Conservation (phyloP, 2,329 filamentous ascomycete species). For the Capronia epimyces region DNA sequence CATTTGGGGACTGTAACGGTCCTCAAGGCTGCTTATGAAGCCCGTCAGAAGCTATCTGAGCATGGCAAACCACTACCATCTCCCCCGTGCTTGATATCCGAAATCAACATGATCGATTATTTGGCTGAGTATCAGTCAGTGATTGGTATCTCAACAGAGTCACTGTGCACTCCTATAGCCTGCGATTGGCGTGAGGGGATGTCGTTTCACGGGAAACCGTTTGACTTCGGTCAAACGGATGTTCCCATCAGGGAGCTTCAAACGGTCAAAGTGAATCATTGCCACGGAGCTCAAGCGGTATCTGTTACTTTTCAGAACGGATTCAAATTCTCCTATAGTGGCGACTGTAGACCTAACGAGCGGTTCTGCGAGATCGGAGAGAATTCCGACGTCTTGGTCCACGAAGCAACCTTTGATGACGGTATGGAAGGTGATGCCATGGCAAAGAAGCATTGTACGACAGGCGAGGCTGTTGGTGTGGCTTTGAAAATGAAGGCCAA, state of each 20-base stretch:
- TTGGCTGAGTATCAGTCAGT: slow-evolving; percentile 72
- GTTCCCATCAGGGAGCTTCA: slow-evolving; percentile 47
- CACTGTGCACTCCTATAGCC: slow-evolving; percentile 50
- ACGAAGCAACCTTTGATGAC: slow-evolving; percentile 95
- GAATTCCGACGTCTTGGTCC: slow-evolving; percentile 76
- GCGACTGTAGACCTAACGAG: slow-evolving; percentile 77
- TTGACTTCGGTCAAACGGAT: slow-evolving; percentile 14
- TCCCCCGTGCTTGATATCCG: slow-evolving; percentile 56
- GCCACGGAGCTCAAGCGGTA: slow-evolving; percentile 68
- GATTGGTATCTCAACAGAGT: slow-evolving; percentile 7
- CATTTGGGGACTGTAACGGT: slow-evolving; percentile 79
- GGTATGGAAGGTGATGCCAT: slow-evolving; percentile 70
- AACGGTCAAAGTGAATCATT: slow-evolving; percentile 68
- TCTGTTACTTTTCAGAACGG: slow-evolving; percentile 71
- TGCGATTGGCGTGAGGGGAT: slow-evolving; percentile 18
- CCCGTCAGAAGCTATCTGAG: slow-evolving; percentile 1
- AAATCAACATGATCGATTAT: slow-evolving; percentile 66
- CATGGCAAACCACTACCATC: slow-evolving; percentile 2
- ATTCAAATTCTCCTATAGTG: slow-evolving; percentile 87
- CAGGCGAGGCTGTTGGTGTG: slow-evolving; percentile 74
- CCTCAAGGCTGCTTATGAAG: slow-evolving; percentile 41
- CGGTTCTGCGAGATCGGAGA: slow-evolving; percentile 65
- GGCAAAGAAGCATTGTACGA: slow-evolving; percentile 87
- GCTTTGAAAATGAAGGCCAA: slow-evolving; percentile 73
- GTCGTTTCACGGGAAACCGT: slow-evolving; percentile 15